phyloP scores from a whole-genome alignment of 2,329 filamentous ascomycete genomes.

The Talaromyces sp. region DNA sequence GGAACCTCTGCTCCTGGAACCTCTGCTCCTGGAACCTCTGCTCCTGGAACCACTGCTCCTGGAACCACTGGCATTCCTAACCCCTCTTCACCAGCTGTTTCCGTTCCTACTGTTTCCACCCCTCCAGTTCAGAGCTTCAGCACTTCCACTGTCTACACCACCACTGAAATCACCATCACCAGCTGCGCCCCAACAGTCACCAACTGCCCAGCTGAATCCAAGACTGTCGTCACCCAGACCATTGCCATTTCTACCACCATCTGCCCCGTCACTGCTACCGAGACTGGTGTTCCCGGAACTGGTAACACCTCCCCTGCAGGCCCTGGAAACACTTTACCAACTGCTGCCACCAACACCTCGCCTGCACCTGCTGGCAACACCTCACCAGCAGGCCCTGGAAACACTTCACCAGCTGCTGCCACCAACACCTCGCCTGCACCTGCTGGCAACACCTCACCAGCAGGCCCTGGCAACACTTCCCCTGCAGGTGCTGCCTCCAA shows the following conservation, averaged over 20 bases:
- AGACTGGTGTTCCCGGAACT: constrained; percentile 22
- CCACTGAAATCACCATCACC: constrained; percentile 35
- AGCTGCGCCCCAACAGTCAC: constrained; percentile 36
- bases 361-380: background rate
- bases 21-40: background rate
- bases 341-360: background rate
- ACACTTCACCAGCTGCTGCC: too few relatives aligned
- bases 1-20: background rate
- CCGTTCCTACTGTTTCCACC: constrained; percentile 5
- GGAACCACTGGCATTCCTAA: constrained; percentile 17
- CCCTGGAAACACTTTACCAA: too few relatives aligned
- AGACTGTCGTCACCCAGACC: constrained; percentile 50
- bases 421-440: constrained; percentile 14
- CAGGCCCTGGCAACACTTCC: constrained; percentile 5
- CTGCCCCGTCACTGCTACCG: constrained; percentile 44
- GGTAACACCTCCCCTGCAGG: constrained; percentile 3
- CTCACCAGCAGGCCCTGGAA: background rate
- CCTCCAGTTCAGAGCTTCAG: constrained; percentile 21
- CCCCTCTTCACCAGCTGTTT: background rate
- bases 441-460: constrained; percentile 5
- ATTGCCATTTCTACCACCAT: constrained; percentile 56
- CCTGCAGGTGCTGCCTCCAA: constrained; percentile 18
- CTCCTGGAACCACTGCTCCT: constrained; percentile 12
- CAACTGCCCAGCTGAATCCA: constrained; percentile 50
- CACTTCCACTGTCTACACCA: constrained; percentile 36